Conservation (phyloP, 495 filamentous ascomycete genomes). For the Glonium stellatum region DNA sequence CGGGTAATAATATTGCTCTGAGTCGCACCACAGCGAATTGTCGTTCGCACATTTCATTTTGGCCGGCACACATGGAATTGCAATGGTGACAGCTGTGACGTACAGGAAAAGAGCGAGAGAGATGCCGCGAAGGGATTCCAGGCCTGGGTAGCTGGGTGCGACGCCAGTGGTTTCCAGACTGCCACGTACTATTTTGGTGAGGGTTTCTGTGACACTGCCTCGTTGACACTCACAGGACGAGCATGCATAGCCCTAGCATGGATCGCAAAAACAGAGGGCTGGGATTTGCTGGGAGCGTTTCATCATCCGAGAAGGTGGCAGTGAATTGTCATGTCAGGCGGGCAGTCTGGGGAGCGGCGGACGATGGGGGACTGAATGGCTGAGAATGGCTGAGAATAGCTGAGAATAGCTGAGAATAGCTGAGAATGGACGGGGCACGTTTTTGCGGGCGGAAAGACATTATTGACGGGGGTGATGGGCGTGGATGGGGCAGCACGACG, state of each 20-base stretch:
- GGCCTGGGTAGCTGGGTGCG: background rate
- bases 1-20: too few relatives aligned
- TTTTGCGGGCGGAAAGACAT: too few relatives aligned
- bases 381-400: background rate
- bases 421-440: background rate
- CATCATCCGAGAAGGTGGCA: background rate
- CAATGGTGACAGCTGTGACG: background rate
- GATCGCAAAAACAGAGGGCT: background rate
- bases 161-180: conserved; percentile 1
- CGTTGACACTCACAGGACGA: background rate
- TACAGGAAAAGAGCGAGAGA: background rate
- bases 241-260: background rate
- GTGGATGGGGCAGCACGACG: too few relatives aligned
- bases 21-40: too few relatives aligned
- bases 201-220: background rate
- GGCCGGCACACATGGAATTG: too few relatives aligned
- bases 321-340: background rate
- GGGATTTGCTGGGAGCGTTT: background rate
- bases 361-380: background rate
- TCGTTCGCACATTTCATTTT: too few relatives aligned
- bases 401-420: background rate
- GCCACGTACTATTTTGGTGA: conserved; percentile 3
- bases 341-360: background rate
- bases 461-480: too few relatives aligned
- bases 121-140: background rate